A percentile compares a stretch with the other conserved stretches of the same genome.
Conservation (phyloP, 441 rosid species). For the Cnidoscolus chayamansa region DNA sequence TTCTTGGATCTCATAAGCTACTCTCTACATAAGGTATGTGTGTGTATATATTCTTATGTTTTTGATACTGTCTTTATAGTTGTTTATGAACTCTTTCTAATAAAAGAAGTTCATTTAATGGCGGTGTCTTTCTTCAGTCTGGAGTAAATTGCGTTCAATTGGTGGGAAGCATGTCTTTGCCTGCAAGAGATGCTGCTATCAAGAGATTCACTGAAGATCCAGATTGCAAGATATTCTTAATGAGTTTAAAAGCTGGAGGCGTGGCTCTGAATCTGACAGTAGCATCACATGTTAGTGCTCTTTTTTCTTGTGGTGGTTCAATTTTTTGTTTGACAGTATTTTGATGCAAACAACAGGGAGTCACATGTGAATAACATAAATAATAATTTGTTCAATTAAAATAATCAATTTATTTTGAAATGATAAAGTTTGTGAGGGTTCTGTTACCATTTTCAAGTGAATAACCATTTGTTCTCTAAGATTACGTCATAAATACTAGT, state of each 20-base stretch:
- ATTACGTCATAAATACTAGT: too few species aligned
- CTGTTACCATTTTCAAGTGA: background rate
- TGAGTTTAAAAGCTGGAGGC: constrained; percentile 98
- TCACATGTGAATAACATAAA: background rate
- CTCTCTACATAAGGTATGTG: constrained; percentile 65
- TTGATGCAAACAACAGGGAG: background rate
- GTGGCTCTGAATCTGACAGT: constrained; percentile 91
- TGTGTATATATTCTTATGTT: background rate
- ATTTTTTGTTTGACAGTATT: background rate
- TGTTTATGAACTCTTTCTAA: background rate
- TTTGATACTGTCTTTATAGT: background rate
- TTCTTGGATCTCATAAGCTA: constrained; percentile 90
- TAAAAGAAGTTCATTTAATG: background rate
- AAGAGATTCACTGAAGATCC: constrained; percentile 83
- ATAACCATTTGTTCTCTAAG: too few species aligned
- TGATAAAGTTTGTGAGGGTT: background rate
- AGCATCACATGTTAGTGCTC: constrained; percentile 80
- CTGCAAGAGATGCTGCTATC: constrained; percentile 81
- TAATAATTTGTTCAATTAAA: background rate
- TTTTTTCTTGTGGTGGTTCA: constrained; percentile 1
- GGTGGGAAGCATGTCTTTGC: constrained; percentile 82
- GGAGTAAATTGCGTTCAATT: constrained; percentile 79
- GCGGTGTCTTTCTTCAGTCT: constrained; percentile 46
- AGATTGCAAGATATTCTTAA: constrained; percentile 78
- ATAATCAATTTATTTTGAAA: background rate